A percentile compares a stretch with the other conserved stretches of the same genome.
phyloP scores from a whole-genome alignment of 163 green algal species.

The Volvox carteri region DNA sequence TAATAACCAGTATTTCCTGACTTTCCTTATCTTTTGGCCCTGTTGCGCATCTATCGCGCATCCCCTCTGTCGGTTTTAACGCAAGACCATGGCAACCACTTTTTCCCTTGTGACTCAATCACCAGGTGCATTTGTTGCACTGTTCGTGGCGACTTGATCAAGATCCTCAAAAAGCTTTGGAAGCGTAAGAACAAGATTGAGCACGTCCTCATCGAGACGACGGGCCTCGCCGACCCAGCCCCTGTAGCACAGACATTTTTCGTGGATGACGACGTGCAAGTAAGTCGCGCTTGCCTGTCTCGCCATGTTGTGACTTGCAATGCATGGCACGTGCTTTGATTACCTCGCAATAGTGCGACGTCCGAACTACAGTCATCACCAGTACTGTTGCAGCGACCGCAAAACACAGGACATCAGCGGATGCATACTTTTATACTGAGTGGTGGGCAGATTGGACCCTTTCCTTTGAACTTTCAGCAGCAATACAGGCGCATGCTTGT shows the following conservation, averaged over 20 bases:
- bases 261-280: constrained; percentile 62
- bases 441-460: too few species aligned
- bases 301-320: too few species aligned
- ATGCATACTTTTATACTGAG: too few species aligned
- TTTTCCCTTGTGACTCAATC: too few species aligned
- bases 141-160: constrained; percentile 71
- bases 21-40: background rate
- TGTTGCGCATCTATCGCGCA: background rate
- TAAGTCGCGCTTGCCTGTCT: background rate
- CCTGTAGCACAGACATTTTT: constrained; percentile 82
- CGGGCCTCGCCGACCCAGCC: constrained; percentile 80
- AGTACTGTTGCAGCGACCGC: too few species aligned
- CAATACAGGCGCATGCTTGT: too few species aligned
- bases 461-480: too few species aligned
- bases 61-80: background rate
- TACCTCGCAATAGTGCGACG: too few species aligned
- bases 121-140: constrained; percentile 75
- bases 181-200: constrained; percentile 51
- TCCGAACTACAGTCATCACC: too few species aligned
- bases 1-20: background rate
- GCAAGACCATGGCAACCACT: too few species aligned
- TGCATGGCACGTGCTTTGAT: too few species aligned
- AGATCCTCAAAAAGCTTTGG: constrained; percentile 60
- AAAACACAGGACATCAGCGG: too few species aligned
- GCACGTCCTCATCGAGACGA: constrained; percentile 72